These are phyloP conservation scores for Mycena alexandri DNA, from an alignment of 768 basidiomycete species.

Conservation along the genomic window DNA sequence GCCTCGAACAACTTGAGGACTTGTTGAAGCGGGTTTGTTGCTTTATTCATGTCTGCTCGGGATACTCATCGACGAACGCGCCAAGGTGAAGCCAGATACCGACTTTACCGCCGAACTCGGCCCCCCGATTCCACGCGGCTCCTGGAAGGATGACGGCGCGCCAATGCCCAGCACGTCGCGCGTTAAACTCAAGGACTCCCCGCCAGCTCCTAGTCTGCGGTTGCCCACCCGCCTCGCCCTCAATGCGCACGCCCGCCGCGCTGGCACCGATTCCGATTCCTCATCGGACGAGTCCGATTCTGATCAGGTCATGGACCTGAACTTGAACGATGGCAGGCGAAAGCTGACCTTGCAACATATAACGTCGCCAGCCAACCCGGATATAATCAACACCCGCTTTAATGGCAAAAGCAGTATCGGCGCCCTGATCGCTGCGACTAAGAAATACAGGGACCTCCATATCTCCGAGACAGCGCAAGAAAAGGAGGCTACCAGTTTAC, in stretches of 20 bases:
- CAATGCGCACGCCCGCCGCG: conserved; percentile 28
- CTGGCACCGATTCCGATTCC: conserved; percentile 43
- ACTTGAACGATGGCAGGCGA: conserved; percentile 49
- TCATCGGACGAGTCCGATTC: conserved; percentile 47
- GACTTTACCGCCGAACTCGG: conserved; percentile 77
- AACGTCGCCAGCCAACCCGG: conserved; percentile 49
- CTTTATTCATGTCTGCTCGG: background rate
- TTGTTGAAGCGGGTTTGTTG: conserved; percentile 63
- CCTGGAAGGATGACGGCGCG: conserved; percentile 62
- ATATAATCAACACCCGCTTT: conserved; percentile 59
- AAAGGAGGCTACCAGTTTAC: conserved; percentile 17
- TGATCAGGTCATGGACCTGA: conserved; percentile 51
- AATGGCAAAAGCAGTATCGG: conserved; percentile 74
- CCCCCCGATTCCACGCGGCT: conserved; percentile 70
- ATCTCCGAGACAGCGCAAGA: conserved; percentile 50
- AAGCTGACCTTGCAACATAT: conserved; percentile 54
- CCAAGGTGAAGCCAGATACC: conserved; percentile 70
- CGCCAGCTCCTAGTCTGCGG: conserved; percentile 32
- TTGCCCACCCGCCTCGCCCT: conserved; percentile 41
- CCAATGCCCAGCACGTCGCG: conserved; percentile 27
- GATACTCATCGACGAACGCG: conserved; percentile 13
- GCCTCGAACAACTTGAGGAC: conserved; percentile 66
- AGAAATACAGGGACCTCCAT: conserved; percentile 66
- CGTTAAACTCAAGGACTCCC: conserved; percentile 19
- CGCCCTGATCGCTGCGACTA: conserved; percentile 65